phyloP scores from a whole-genome alignment of 306 rosid species.

The Rosa chinensis region DNA sequence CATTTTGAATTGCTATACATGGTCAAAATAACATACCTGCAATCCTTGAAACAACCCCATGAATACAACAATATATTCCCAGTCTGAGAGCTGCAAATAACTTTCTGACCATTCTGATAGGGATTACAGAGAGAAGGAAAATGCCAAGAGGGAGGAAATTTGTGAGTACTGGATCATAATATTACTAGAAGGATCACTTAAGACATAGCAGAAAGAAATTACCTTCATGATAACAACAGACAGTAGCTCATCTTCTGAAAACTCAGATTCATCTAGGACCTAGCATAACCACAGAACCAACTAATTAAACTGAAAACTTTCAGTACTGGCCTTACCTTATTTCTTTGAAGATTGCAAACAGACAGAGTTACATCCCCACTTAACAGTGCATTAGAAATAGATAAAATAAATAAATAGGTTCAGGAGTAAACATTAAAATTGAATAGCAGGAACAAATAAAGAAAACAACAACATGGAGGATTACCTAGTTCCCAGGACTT shows the following conservation, averaged over 20 bases:
- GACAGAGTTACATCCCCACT: slow-evolving; percentile 97
- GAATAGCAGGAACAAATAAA: not conserved
- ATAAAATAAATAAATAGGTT: not conserved
- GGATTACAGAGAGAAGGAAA: not conserved
- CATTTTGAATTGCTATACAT: not conserved
- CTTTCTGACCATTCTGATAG: slow-evolving; percentile 77
- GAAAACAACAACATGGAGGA: not conserved
- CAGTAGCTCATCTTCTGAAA: slow-evolving; percentile 84
- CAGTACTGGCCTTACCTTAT: slow-evolving; percentile 52
- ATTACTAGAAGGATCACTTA: slow-evolving; percentile 2
- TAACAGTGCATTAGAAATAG: slow-evolving; percentile 22
- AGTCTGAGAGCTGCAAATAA: slow-evolving; percentile 80
- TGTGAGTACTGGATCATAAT: not conserved
- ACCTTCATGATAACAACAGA: slow-evolving; percentile 96
- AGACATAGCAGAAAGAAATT: slow-evolving; percentile 14
- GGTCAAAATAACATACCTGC: slow-evolving; percentile 55
- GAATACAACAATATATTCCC: slow-evolving; percentile 75
- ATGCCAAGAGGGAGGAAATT: not conserved
- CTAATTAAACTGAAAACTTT: slow-evolving; percentile 8
- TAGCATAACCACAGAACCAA: slow-evolving; percentile 34
- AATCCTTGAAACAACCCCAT: slow-evolving; percentile 90
- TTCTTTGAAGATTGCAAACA: slow-evolving; percentile 83
- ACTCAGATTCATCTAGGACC: slow-evolving; percentile 85
- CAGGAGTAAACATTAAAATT: not conserved
- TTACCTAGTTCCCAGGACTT: slow-evolving; percentile 82